These are phyloP conservation scores for Actinidia polygama DNA, from an alignment of 179 eudicot genomes.

Conservation along the genomic window DNA sequence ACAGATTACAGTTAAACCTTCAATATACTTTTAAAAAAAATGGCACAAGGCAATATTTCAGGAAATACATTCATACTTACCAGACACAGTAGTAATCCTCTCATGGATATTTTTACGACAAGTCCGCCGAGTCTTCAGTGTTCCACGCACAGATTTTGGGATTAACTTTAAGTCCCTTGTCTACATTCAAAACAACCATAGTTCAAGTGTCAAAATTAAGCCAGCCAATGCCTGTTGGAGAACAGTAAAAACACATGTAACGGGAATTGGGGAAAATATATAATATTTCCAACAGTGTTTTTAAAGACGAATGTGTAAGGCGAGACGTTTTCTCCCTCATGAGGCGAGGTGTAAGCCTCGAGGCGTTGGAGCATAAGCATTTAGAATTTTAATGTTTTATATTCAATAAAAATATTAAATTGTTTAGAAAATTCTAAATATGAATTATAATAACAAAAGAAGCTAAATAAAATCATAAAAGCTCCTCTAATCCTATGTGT, in stretches of 20 bases:
- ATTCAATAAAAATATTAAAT: too few species aligned
- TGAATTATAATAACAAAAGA: too few species aligned
- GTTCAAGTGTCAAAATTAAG: neutral
- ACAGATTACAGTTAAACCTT: neutral
- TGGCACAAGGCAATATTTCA: neutral
- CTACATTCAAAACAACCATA: constrained; percentile 39
- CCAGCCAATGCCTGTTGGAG: neutral
- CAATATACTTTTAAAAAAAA: neutral
- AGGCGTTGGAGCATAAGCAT: too few species aligned
- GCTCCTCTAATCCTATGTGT: too few species aligned
- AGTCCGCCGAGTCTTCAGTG: constrained; percentile 59
- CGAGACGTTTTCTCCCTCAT: too few species aligned
- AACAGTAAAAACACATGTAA: neutral
- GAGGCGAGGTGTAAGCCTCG: too few species aligned
- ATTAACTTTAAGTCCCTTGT: constrained; percentile 78
- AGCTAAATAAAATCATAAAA: too few species aligned
- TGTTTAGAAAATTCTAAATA: too few species aligned
- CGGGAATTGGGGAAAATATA: neutral
- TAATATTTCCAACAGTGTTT: neutral
- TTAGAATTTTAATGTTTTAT: too few species aligned
- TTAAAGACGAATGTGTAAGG: too few species aligned
- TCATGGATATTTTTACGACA: constrained; percentile 83
- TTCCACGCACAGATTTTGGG: constrained; percentile 58
- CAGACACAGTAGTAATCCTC: constrained; percentile 72
- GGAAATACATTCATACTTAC: constrained; percentile 37